phyloP scores from a whole-genome alignment of 2,329 filamentous ascomycete genomes.

The Ceratocystis huliohia region DNA sequence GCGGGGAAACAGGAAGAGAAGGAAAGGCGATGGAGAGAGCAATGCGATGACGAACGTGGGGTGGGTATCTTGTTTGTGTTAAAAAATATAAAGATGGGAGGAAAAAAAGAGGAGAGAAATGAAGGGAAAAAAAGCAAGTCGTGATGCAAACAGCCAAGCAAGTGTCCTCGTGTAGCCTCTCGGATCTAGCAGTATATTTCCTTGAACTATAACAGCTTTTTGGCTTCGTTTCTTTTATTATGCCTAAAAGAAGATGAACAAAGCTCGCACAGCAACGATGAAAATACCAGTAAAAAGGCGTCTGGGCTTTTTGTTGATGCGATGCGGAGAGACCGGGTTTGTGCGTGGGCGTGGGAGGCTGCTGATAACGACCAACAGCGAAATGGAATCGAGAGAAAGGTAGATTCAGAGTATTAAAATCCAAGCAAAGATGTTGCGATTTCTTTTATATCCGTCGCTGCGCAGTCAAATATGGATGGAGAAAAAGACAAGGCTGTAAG shows the following conservation, averaged over 20 bases:
- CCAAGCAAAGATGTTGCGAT: background rate
- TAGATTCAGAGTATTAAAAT: background rate
- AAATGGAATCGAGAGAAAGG: no score
- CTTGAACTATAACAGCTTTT: background rate
- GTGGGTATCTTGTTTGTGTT: background rate
- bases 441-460: background rate
- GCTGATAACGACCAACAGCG: background rate
- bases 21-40: background rate
- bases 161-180: no score
- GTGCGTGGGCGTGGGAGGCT: background rate
- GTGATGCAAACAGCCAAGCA: slow-evolving; percentile 4
- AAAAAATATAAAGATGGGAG: background rate
- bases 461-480: background rate
- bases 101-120: background rate
- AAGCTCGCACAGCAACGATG: background rate
- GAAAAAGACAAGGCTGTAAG: background rate
- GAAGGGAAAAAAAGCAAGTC: background rate
- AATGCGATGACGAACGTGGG: background rate
- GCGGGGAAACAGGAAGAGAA: background rate
- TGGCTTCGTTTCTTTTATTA: background rate
- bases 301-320: background rate
- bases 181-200: background rate
- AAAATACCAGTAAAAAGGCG: background rate
- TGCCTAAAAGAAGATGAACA: background rate
- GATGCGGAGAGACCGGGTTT: background rate